These are phyloP conservation scores for Phytopythium vexans DNA, from an alignment of 352 stramenopile genomes.

Conservation along the genomic window DNA sequence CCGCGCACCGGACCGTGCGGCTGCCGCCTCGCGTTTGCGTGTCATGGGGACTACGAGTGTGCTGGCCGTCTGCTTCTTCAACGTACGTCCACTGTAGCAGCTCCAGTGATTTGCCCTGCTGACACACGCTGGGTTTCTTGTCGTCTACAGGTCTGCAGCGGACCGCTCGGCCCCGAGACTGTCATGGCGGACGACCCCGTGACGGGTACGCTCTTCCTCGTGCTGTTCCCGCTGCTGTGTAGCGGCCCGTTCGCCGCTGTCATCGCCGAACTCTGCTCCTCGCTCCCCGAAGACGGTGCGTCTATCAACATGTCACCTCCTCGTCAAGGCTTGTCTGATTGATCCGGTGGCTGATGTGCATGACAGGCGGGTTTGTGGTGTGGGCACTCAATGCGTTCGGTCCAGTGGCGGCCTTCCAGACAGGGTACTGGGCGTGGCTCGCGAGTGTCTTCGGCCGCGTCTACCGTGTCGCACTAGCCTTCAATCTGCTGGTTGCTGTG, in stretches of 20 bases:
- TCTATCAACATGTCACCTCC: not conserved
- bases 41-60: constrained; percentile 12
- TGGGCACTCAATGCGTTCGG: constrained; percentile 89
- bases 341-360: not conserved
- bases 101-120: not conserved
- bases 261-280: constrained; percentile 83
- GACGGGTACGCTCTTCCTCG: constrained; percentile 11
- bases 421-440: constrained; percentile 72
- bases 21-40: constrained; percentile 6
- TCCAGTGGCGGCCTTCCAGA: constrained; percentile 55
- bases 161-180: constrained; percentile 11
- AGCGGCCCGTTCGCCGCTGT: constrained; percentile 83
- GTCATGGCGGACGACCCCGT: constrained; percentile 21
- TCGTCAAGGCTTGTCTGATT: not conserved
- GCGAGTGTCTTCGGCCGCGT: constrained; percentile 66
- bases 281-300: constrained; percentile 67
- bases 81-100: constrained; percentile 2
- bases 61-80: constrained; percentile 18
- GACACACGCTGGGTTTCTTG: not conserved
- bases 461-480: constrained; percentile 59
- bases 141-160: constrained; percentile 10
- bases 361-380: constrained; percentile 59
- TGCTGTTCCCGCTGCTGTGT: constrained; percentile 71
- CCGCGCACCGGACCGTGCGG: not conserved
- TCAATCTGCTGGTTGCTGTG: constrained; percentile 9